Base-by-base conservation (phyloP, 257 asterid species). In the Plantago elongata region DNA sequence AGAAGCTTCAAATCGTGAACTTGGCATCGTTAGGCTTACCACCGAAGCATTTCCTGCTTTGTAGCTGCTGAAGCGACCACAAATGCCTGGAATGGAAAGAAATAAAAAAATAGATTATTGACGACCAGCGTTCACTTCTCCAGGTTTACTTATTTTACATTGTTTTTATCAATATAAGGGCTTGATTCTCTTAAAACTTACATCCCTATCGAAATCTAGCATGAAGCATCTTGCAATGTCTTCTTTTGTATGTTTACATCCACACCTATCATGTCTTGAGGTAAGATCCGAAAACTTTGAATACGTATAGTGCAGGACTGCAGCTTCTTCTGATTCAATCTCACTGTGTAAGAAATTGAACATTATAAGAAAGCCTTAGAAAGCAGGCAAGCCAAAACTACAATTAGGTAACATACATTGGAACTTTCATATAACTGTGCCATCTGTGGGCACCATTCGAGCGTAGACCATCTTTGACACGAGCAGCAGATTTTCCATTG, bases 381-480 rank as follows among this genome's bases (percentile, higher is more conserved):
- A 22, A 22, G n/a, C 30, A 46, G 10, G 12, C 27, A 22, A 22
- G 27, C 27, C 7, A 12, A 9, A 43, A 44, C 11, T 34, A 16
- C 54, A 22, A 22, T 22, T 22, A 22, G 27, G 27, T 22, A 67
- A 10, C 72, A 51, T 85, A 83, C 94, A 74, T 80, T 11, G 90
- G 94, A 57, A 72, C 57, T 71, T 83, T 85, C 90, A 78, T 66
- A 66, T 85, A 85, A 40, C 83, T 85, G 74, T 85, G 86, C 94
- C 94, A 85, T 75, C 90, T 71, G 66, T 83, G 90, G 11, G 94
- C 90, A 42, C 94, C 94, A 72, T 83, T 83, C 29, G 94, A 90
- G 45, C 94, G 90, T 45, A 85, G 83, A 77, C 83, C 88, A 66
- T 78, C 81, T 65, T 74, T 88, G 57, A 85, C 63, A 11, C 94